A percentile compares a stretch with the other conserved stretches of the same genome.
These are phyloP conservation scores for Globisporangium carolinianum DNA, from an alignment of 352 stramenopile genomes.

Conservation along the genomic window DNA sequence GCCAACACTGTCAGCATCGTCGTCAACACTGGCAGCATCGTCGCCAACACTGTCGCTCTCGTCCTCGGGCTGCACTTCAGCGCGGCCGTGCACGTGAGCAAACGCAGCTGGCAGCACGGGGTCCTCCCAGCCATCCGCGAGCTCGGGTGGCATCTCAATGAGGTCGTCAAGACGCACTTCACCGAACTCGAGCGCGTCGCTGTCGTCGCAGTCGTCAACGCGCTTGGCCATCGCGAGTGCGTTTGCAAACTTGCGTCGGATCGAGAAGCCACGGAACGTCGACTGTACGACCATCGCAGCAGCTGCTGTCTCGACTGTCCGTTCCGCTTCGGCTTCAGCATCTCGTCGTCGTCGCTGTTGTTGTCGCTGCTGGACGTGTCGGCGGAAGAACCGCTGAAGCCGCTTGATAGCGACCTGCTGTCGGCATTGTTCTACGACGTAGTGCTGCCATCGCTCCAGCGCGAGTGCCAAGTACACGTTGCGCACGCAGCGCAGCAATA, in stretches of 20 bases:
- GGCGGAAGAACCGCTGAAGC: conserved; percentile 7
- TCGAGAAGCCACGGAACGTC: conserved; percentile 58
- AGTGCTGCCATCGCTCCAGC: not conserved
- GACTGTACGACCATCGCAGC: conserved; percentile 56
- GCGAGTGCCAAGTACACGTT: conserved; percentile 3
- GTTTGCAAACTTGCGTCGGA: conserved; percentile 57
- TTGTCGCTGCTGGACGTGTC: not conserved
- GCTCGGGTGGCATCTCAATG: conserved; percentile 43
- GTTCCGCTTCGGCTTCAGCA: no score
- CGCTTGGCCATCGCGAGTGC: conserved; percentile 42
- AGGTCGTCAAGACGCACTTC: conserved; percentile 55
- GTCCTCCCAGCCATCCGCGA: conserved; percentile 54
- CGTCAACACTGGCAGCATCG: not conserved
- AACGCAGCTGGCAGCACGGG: conserved; percentile 22
- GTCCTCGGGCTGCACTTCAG: conserved; percentile 3
- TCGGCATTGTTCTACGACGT: no score
- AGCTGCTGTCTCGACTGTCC: not conserved
- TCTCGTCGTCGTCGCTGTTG: not conserved
- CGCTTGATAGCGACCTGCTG: no score
- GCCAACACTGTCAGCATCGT: no score
- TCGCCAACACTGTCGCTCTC: conserved; percentile 7
- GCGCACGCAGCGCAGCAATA: conserved; percentile 2
- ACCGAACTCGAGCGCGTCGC: conserved; percentile 20
- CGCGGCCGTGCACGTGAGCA: not conserved
- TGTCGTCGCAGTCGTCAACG: conserved; percentile 18